These are phyloP conservation scores for Lactarius psammicola DNA, from an alignment of 768 basidiomycete species.

Conservation along the genomic window DNA sequence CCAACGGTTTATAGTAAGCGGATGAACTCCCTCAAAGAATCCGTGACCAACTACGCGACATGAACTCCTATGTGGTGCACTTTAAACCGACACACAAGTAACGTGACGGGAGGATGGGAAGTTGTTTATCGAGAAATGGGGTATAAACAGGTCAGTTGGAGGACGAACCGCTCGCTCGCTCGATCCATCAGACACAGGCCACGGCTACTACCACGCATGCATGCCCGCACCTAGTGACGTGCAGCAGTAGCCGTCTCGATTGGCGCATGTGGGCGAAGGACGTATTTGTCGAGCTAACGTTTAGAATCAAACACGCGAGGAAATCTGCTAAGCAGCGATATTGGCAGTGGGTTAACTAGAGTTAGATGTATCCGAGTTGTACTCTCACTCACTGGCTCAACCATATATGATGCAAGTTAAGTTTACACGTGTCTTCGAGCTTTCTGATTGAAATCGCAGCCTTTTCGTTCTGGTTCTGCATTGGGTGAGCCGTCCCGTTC, in stretches of 20 bases:
- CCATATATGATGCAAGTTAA: conserved; percentile 50
- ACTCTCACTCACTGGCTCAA: no score
- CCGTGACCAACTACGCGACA: background rate
- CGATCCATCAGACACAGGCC: background rate
- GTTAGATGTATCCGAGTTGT: no score
- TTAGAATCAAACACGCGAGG: no score
- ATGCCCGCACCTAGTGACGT: background rate
- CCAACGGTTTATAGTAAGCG: background rate
- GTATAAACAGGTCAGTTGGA: background rate
- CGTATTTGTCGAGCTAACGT: no score
- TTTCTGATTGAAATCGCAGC: conserved; percentile 34
- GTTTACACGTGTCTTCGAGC: background rate
- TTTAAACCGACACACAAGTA: no score
- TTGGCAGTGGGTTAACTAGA: no score
- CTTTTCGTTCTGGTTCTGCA: conserved; percentile 49
- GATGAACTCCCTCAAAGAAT: background rate
- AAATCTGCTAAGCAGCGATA: no score
- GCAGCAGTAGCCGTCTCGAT: background rate
- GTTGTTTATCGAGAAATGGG: background rate
- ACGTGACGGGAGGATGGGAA: background rate
- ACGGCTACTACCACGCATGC: background rate
- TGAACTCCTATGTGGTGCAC: no score
- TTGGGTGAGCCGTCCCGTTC: conserved; percentile 36
- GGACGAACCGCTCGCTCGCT: background rate
- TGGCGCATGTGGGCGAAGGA: no score